Evolutionary conservation across 371 early-diverging fungal genomes (phyloP).

Genomic region (Syncephalastrum sp.): DNA sequence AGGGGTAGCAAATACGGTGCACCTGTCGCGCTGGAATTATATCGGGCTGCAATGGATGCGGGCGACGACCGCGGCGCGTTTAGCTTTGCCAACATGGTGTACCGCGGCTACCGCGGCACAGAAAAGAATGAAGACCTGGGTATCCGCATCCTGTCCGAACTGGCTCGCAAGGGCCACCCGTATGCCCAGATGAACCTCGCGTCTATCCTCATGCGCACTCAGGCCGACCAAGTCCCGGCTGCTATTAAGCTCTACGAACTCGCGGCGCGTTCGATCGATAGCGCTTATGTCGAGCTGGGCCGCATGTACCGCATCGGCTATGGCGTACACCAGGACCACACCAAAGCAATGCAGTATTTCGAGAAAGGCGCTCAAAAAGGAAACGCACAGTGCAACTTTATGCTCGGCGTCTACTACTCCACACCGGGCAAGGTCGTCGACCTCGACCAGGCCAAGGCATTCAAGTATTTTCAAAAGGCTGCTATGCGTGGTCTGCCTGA

Average conservation of each 20-base stretch:
- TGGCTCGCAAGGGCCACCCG: constrained; percentile 50
- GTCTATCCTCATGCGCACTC: constrained; percentile 41
- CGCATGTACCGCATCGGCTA: constrained; percentile 49
- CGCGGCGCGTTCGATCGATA: constrained; percentile 35
- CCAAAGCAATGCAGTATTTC: constrained; percentile 42
- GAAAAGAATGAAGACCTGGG: constrained; percentile 35
- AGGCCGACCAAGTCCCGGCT: constrained; percentile 24
- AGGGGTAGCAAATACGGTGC: constrained; percentile 22
- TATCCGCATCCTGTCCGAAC: constrained; percentile 30
- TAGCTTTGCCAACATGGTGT: constrained; percentile 50
- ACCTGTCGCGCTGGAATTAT: constrained; percentile 36
- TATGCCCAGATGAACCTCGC: constrained; percentile 52
- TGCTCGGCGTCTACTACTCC: constrained; percentile 48
- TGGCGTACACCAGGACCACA: constrained; percentile 47
- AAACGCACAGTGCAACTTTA: constrained; percentile 43
- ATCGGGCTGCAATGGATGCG: constrained; percentile 37
- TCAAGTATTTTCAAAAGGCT: constrained; percentile 49
- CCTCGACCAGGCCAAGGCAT: constrained; percentile 44
- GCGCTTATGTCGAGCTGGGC: constrained; percentile 44
- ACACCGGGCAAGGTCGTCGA: constrained; percentile 17
- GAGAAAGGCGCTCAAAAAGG: constrained; percentile 36
- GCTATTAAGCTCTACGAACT: constrained; percentile 46
- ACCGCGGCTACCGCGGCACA: constrained; percentile 36
- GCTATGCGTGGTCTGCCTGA: constrained; percentile 47
- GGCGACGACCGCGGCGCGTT: constrained; percentile 49